A percentile compares a stretch with the other conserved stretches of the same genome.
These are phyloP conservation scores for Zasmidium cellare DNA, from an alignment of 2,329 filamentous ascomycete species.

Conservation along the genomic window DNA sequence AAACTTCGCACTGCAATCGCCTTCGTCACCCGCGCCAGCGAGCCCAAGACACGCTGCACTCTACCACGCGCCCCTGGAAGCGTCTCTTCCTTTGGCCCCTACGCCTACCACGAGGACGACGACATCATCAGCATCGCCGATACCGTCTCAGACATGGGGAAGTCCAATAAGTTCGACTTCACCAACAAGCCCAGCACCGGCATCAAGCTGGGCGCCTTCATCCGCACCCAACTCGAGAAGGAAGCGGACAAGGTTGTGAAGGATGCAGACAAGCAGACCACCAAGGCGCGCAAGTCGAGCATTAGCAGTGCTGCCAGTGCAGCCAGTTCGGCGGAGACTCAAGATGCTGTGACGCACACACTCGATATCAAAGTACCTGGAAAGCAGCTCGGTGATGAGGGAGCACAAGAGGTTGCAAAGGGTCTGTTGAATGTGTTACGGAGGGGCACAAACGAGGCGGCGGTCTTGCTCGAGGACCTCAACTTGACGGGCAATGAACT, in stretches of 20 bases:
- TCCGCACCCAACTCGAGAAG: slow-evolving; percentile 46
- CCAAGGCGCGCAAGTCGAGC: slow-evolving; percentile 32
- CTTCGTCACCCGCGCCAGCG: slow-evolving; percentile 4
- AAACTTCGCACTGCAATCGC: slow-evolving; percentile 9
- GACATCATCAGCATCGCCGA: not conserved
- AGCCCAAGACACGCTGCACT: not conserved
- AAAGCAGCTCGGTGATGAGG: slow-evolving; percentile 49
- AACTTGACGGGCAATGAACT: slow-evolving; percentile 48
- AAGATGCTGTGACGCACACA: slow-evolving; percentile 19
- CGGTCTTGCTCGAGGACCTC: slow-evolving; percentile 47
- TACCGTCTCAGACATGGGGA: slow-evolving; percentile 24
- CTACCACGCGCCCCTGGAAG: not conserved
- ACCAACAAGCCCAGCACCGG: slow-evolving; percentile 48
- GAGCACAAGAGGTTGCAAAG: slow-evolving; percentile 43
- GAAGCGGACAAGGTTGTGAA: slow-evolving; percentile 35
- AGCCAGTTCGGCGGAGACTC: slow-evolving; percentile 10
- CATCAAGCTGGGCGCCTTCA: slow-evolving; percentile 45
- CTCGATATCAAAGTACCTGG: slow-evolving; percentile 49
- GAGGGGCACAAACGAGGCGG: slow-evolving; percentile 29
- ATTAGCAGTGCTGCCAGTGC: slow-evolving; percentile 20
- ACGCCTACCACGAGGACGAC: slow-evolving; percentile 1
- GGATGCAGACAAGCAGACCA: slow-evolving; percentile 24
- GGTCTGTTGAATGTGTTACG: slow-evolving; percentile 43
- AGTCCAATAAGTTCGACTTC: slow-evolving; percentile 40
- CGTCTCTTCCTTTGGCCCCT: slow-evolving; percentile 6